Conservation (phyloP, 441 rosid species). For the Raphanus hybrid region DNA sequence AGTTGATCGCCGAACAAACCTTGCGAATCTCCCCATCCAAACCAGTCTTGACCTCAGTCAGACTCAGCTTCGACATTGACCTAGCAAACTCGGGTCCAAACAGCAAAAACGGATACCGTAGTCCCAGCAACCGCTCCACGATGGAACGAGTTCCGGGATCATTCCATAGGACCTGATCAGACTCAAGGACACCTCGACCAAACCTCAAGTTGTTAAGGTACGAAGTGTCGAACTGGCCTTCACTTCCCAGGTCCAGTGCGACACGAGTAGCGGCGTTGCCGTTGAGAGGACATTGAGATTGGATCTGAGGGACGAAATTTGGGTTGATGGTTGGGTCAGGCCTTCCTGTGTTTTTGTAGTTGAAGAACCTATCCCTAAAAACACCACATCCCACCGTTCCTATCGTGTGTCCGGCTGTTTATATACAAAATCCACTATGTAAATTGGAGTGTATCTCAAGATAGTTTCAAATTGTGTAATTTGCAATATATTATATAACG, state of each 20-base stretch:
- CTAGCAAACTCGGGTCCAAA: slow-evolving; percentile 54
- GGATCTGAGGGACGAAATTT: slow-evolving; percentile 31
- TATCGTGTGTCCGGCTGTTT: slow-evolving; percentile 65
- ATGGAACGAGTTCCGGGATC: slow-evolving; percentile 17
- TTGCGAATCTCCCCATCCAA: slow-evolving; percentile 60
- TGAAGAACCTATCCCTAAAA: slow-evolving; percentile 52
- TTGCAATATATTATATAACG: background rate
- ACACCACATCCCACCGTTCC: slow-evolving; percentile 59
- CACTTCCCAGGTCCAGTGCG: slow-evolving; percentile 38
- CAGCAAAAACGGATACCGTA: slow-evolving; percentile 22
- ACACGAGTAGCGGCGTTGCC: slow-evolving; percentile 34
- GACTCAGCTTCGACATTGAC: slow-evolving; percentile 73
- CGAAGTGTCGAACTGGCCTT: slow-evolving; percentile 36
- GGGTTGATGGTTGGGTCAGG: slow-evolving; percentile 57
- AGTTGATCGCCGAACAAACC: slow-evolving; percentile 54
- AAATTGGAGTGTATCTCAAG: background rate
- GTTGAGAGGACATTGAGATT: slow-evolving; percentile 38
- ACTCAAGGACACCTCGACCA: slow-evolving; percentile 35
- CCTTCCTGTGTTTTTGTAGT: slow-evolving; percentile 48
- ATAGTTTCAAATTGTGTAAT: background rate
- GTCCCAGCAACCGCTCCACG: slow-evolving; percentile 33
- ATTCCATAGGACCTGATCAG: slow-evolving; percentile 39
- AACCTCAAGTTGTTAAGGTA: slow-evolving; percentile 39
- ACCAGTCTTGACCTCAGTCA: slow-evolving; percentile 58
- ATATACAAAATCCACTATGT: slow-evolving; percentile 6